Percentiles rank a stretch among this genome's conserved stretches.
Evolutionary conservation across 345 rosid species (phyloP).

Genomic region (Punica granatum): DNA sequence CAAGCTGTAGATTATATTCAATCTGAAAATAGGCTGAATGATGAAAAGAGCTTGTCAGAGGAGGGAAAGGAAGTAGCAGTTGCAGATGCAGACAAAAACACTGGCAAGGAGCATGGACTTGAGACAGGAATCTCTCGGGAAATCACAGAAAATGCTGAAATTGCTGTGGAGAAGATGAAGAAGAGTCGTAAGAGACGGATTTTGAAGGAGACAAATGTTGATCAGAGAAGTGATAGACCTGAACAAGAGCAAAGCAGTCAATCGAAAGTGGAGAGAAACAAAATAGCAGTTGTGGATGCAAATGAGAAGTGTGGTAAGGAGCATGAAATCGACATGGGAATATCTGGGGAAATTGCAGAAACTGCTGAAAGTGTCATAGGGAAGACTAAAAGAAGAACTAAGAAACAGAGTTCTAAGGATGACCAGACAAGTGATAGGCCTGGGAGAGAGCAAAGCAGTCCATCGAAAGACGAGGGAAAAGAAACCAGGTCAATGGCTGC

Average conservation of each 20-base stretch:
- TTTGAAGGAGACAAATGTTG: constrained; percentile 10
- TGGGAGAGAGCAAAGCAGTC: not conserved
- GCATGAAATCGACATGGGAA: too few species aligned
- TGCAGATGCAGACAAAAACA: not conserved
- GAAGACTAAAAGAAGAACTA: constrained; percentile 4
- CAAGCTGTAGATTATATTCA: not conserved
- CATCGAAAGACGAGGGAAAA: not conserved
- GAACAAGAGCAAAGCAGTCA: constrained; percentile 10
- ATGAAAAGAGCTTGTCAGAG: constrained; percentile 1
- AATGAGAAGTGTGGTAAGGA: not conserved
- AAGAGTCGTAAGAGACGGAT: constrained; percentile 1
- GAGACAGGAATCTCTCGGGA: not conserved
- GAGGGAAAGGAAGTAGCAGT: not conserved
- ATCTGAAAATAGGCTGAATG: not conserved
- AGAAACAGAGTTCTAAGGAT: not conserved
- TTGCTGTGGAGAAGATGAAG: constrained; percentile 2
- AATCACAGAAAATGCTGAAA: not conserved
- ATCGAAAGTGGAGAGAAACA: not conserved
- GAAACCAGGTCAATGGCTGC: not conserved
- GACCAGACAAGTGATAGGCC: not conserved
- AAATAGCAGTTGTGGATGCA: not conserved
- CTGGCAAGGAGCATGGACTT: not conserved
- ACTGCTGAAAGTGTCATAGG: not conserved
- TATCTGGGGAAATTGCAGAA: not conserved
- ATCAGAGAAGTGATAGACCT: constrained; percentile 14